Evolutionary conservation across 257 asterid genomes (phyloP), one percentile per base, ranked within the genome.

Genomic region (Hygrophila difformis): DNA sequence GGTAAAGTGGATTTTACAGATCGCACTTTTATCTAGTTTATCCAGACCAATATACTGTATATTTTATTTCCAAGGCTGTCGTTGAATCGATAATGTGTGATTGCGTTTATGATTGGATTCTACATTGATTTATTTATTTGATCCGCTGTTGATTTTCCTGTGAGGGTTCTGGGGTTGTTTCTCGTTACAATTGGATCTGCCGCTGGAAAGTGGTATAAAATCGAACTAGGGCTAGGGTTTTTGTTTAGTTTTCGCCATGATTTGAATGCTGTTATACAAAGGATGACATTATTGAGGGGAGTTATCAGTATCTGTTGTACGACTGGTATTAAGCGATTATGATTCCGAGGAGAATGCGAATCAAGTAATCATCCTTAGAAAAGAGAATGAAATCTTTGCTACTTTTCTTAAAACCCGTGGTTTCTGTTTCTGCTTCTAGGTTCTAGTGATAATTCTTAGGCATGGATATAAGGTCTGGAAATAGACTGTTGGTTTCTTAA

Each of bases 151-250:
- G 18, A 15, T 52, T 55, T 54, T 51, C 14, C 37, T 21, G 55
- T 36, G 28, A 13, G 20, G 44, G 57, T 51, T 55, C 51, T 45
- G 50, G 11, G 57, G 28, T n/a, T n/a, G 55, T 38, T 40, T 19
- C 39, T 11, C 14, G 1, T 42, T 14, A 5, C 42, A 38, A 44
- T 41, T 57, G 57, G 63, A 67, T 67, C 74, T 59, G 69, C 36
- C 22, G 48, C 66, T 41, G 36, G 61, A 56, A 46, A 29, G 18
- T n/a, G 11, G 43, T 51, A 20, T n/a, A 41, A 40, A 2, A 17
- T 17, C 39, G 16, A 18, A 42, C 18, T 24, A 2, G 47, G 55
- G 49, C 39, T 18, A 1, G 12, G 6, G 26, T 16, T 44, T 13
- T 12, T 12, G 45, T 56, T 59, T 11, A 18, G 3, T 53, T 61